Percentiles rank a stretch among this genome's conserved stretches.
Conservation (phyloP, 2,329 filamentous ascomycete species). For the Sporothrix inflata region DNA sequence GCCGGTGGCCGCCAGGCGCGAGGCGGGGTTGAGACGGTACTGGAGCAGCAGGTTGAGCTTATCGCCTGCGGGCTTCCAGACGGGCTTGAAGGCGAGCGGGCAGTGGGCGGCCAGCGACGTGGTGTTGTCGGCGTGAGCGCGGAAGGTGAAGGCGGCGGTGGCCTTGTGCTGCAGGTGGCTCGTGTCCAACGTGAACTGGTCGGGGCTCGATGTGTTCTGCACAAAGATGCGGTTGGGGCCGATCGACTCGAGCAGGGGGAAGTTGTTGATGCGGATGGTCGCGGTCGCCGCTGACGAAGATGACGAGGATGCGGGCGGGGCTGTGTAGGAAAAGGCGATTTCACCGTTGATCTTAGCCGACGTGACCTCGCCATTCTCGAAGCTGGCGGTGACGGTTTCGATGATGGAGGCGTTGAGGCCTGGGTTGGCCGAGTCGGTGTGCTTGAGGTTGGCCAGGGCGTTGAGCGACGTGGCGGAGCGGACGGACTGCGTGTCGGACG, state of each 20-base stretch:
- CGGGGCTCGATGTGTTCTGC: constrained; percentile 65
- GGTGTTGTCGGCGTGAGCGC: constrained; percentile 70
- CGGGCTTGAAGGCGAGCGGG: constrained; percentile 72
- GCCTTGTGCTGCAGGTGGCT: constrained; percentile 70
- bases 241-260: constrained; percentile 84
- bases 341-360: constrained; percentile 81
- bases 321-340: constrained; percentile 79
- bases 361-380: constrained; percentile 73
- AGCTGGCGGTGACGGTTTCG: constrained; percentile 85
- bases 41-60: constrained; percentile 85
- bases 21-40: constrained; percentile 76
- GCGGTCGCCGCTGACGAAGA: constrained; percentile 56
- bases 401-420: constrained; percentile 89
- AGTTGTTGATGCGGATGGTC: constrained; percentile 84
- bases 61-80: constrained; percentile 81
- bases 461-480: constrained; percentile 83
- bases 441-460: constrained; percentile 69
- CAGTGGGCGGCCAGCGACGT: constrained; percentile 58
- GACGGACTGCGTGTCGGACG: constrained; percentile 87
- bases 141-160: constrained; percentile 88
- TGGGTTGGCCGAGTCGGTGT: constrained; percentile 77
- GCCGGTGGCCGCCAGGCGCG: constrained; percentile 31
- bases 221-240: constrained; percentile 93
- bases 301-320: constrained; percentile 39
- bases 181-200: constrained; percentile 79